Base-by-base conservation (phyloP, 768 basidiomycete species). In the Boletellus ananiceps region DNA sequence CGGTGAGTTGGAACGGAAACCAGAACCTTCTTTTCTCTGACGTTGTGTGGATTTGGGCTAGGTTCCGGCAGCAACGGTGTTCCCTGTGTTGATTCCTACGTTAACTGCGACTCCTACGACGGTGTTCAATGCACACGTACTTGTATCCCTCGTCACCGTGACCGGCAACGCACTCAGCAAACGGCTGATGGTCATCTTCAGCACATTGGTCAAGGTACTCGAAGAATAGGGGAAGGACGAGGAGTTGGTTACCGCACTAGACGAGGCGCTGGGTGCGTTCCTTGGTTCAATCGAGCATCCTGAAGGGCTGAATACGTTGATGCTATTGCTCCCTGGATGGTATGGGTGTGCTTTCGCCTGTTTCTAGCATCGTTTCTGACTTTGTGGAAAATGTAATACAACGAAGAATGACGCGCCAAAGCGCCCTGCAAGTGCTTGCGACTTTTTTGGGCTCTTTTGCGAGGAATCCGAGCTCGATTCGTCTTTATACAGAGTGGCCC, bases 61-160 rank as follows among this genome's bases (percentile, higher is more conserved):
- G 88, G 89, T 97, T 57, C 91, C 94, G 34, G 91, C 95, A 13
- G 78, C 86, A 35, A 93, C 89, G 9, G 93, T 98, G 34, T 98
- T 98, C 89, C 96, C 96, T 0, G 89, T 97, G 19, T 19, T 19
- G 19, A 19, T 19, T 19, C 19, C 19, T 19, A 19, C 19, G 19
- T 19, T 19, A 3, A 93, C 89, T 35, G 81, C 88, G 5, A 80
- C 79, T 7, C 96, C 94, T 0, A 95, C 98, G 81, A 84, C 93
- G 3, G 82, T 86, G 8, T 98, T 97, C 83, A 98, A 98, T 62
- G 91, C 89, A 15, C 83, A 86, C 5, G 96, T 95, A 2, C 73
- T 98, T 9, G 87, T 85, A 2, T 86, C 93, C 0, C 77, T 99
- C 34, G 93, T 98, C 13, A 88, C 89, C 0, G 96, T 98, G 11